Conservation (phyloP, 768 basidiomycete species). For the Pleurotus citrinopileatus region DNA sequence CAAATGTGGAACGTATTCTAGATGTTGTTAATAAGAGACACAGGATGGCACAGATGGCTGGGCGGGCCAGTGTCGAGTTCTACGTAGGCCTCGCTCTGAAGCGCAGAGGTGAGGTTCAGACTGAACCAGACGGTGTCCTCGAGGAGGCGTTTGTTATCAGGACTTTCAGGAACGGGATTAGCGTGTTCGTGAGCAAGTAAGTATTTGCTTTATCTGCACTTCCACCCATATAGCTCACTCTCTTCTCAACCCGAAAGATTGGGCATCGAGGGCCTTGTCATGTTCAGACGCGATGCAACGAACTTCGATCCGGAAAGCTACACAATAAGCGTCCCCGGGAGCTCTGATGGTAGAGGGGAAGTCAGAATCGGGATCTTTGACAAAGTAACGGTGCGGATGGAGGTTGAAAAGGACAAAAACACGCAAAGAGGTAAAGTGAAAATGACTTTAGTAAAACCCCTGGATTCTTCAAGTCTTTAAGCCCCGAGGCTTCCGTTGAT, state of each 20-base stretch:
- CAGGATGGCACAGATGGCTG: conserved; percentile 96
- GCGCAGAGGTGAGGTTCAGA: conserved; percentile 46
- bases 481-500: background rate
- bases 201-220: conserved; percentile 25
- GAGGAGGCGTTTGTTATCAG: conserved; percentile 94
- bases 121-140: conserved; percentile 40
- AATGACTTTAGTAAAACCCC: conserved; percentile 71
- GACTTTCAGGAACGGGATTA: conserved; percentile 90
- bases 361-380: conserved; percentile 87
- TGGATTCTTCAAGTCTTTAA: conserved; percentile 41
- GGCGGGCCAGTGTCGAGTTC: conserved; percentile 95
- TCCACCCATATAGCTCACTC: background rate
- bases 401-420: conserved; percentile 92
- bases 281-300: conserved; percentile 80
- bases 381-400: conserved; percentile 86
- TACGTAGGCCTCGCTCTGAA: conserved; percentile 94
- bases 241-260: conserved; percentile 48
- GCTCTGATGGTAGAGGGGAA: conserved; percentile 25
- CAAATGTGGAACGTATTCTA: conserved; percentile 82
- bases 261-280: conserved; percentile 92
- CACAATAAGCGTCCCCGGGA: conserved; percentile 65
- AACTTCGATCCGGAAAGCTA: conserved; percentile 93
- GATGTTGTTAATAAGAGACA: conserved; percentile 89
- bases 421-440: conserved; percentile 89
- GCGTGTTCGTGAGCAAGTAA: conserved; percentile 94